Percentiles rank a stretch among this genome's conserved stretches.
These are phyloP conservation scores for Lactuca saligna DNA, from an alignment of 129 eudicot species.

Conservation along the genomic window DNA sequence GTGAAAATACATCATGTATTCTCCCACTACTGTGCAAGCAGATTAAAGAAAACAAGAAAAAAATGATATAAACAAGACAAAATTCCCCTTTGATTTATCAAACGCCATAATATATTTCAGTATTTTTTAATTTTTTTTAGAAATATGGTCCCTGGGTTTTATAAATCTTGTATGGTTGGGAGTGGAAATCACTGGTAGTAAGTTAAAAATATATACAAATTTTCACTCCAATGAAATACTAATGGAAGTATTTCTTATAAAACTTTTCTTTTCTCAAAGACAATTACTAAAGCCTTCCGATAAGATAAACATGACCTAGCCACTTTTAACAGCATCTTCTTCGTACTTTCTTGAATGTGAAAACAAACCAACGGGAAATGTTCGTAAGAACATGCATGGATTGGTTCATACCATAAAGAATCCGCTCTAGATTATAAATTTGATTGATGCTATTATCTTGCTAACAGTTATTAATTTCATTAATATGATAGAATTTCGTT, in stretches of 20 bases:
- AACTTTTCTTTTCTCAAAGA: not conserved
- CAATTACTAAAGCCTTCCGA: not conserved
- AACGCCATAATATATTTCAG: too few species aligned
- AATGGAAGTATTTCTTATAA: not conserved
- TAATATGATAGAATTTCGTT: not conserved
- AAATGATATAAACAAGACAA: too few species aligned
- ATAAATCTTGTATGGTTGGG: not conserved
- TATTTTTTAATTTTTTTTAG: too few species aligned
- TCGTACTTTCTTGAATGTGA: conserved; percentile 5
- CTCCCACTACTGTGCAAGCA: too few species aligned
- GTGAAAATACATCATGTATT: too few species aligned
- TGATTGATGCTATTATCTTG: not conserved
- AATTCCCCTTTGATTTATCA: too few species aligned
- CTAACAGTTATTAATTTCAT: not conserved
- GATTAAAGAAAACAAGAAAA: too few species aligned
- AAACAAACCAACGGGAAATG: not conserved
- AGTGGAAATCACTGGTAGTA: not conserved
- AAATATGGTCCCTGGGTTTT: too few species aligned
- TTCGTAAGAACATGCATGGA: not conserved
- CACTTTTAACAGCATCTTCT: not conserved
- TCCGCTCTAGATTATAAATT: not conserved
- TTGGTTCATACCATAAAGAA: not conserved
- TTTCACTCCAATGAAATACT: not conserved
- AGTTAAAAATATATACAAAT: not conserved
- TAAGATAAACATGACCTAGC: not conserved